phyloP scores from a whole-genome alignment of 2,329 filamentous ascomycete genomes.

The Colletotrichum camelliae region DNA sequence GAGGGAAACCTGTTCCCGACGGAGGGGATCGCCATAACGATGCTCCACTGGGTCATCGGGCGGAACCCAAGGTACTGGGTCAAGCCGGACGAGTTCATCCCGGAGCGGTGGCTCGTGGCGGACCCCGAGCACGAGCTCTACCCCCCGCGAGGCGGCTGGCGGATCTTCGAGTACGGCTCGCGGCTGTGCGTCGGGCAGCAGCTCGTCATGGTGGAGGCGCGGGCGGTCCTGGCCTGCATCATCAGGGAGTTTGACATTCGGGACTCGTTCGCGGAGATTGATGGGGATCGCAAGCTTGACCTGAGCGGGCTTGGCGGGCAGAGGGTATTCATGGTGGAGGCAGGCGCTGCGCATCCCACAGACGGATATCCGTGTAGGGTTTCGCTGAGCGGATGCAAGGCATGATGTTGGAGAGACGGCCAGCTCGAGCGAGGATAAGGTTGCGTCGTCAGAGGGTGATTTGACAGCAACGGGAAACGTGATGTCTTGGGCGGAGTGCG shows the following conservation, averaged over 20 bases:
- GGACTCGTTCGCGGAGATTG: slow-evolving; percentile 16
- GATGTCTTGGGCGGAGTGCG: neutral
- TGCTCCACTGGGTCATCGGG: slow-evolving; percentile 42
- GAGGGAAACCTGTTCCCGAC: slow-evolving; percentile 51
- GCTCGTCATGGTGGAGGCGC: slow-evolving; percentile 53
- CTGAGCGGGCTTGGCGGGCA: slow-evolving; percentile 10
- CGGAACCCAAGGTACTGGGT: slow-evolving; percentile 46
- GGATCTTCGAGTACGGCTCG: slow-evolving; percentile 55
- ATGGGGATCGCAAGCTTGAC: slow-evolving; percentile 4
- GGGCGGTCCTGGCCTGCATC: slow-evolving; percentile 50
- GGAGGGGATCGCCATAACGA: slow-evolving; percentile 46
- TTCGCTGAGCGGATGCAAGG: neutral
- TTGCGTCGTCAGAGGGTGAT: neutral
- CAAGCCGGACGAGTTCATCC: slow-evolving; percentile 49
- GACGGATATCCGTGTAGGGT: slow-evolving; percentile 17
- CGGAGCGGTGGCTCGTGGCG: slow-evolving; percentile 48
- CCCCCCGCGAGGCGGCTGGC: slow-evolving; percentile 46
- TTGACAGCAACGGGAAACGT: neutral
- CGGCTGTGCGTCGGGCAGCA: slow-evolving; percentile 49
- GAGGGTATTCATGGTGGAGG: slow-evolving; percentile 18
- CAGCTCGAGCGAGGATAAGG: neutral
- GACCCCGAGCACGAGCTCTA: slow-evolving; percentile 12
- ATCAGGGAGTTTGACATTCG: slow-evolving; percentile 49
- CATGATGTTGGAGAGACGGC: neutral
- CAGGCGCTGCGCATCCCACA: slow-evolving; percentile 18